phyloP scores from a whole-genome alignment of 1,139 yeast genomes.

The Wickerhamiella pararugosa region DNA sequence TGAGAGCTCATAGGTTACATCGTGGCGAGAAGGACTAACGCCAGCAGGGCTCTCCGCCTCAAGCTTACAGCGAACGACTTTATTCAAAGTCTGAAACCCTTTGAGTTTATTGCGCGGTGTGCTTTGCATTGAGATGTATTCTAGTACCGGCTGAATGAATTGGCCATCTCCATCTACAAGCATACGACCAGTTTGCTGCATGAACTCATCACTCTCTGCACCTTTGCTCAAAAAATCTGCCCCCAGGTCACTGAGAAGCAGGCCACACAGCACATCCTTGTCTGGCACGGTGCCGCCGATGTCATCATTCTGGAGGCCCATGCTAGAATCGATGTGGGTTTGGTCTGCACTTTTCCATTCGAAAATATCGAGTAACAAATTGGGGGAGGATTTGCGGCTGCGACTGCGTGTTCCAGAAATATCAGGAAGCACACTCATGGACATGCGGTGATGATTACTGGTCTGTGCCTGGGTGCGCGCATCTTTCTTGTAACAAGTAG shows the following conservation, averaged over 20 bases:
- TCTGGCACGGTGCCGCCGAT: not conserved
- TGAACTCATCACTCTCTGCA: slow-evolving; percentile 15
- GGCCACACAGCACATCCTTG: slow-evolving; percentile 4
- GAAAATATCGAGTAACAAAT: slow-evolving; percentile 8
- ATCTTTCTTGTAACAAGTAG: slow-evolving; percentile 14
- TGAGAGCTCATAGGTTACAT: slow-evolving; percentile 14
- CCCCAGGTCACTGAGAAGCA: slow-evolving; percentile 15
- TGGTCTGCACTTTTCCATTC: slow-evolving; percentile 7
- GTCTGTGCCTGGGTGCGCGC: slow-evolving; percentile 10
- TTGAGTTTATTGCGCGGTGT: slow-evolving; percentile 12
- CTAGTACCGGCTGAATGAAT: slow-evolving; percentile 12
- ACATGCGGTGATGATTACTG: slow-evolving; percentile 9
- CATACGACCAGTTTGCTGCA: slow-evolving; percentile 17
- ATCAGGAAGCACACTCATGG: slow-evolving; percentile 10
- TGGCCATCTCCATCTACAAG: slow-evolving; percentile 16
- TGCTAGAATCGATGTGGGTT: not conserved
- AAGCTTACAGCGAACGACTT: slow-evolving; percentile 7
- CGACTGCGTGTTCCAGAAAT: slow-evolving; percentile 3
- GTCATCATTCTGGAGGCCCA: slow-evolving; percentile 3
- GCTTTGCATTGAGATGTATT: slow-evolving; percentile 11
- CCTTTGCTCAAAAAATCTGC: slow-evolving; percentile 10
- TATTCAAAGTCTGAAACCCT: slow-evolving; percentile 10
- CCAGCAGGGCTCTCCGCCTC: slow-evolving; percentile 5
- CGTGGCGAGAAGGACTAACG: slow-evolving; percentile 6
- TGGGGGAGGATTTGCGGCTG: slow-evolving; percentile 8